Base-by-base conservation (phyloP, 2,329 filamentous ascomycete genomes). In the Sarocladium strictum region DNA sequence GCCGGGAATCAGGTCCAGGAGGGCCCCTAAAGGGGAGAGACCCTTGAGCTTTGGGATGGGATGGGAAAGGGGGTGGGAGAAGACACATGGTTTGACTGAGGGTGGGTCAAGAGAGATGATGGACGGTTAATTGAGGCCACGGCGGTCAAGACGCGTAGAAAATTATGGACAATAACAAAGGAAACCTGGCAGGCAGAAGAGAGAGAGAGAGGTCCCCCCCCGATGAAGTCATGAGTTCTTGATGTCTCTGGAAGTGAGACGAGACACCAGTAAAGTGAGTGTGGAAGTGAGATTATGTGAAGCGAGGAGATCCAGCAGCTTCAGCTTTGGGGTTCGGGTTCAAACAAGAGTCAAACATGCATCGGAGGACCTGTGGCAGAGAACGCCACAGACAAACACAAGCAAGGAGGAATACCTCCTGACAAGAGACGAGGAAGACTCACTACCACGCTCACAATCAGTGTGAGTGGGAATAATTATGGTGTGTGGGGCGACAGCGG, bases 51-150 rank as follows among this genome's bases (percentile, higher is more conserved):
- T 29, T 51, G 26, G 43, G n/a, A 5, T n/a, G n/a, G n/a, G n/a
- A n/a, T n/a, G n/a, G 24, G 40, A 21, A 43, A 43, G 21, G 21
- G n/a, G 40, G 40, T 43, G 40, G 23, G 43, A 47, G 43, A 12
- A 47, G 43, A 47, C 43, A 27, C 43, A 47, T 47, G 43, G 47
- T 35, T 51, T 51, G 47, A 23, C 12, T n/a, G 80, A 84, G 50
- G 81, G 75, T 32, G 27, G 47, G 23, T n/a, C n/a, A n/a, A n/a
- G n/a, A 19, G 29, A 51, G 33, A 29, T 50, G 43, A 50, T 49
- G 53, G 32, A 21, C 41, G 53, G 43, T 14, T 32, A 32, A 51
- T 57, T 67, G 29, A 71, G 65, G 56, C 64, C 68, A 15, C 59
- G 55, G 59, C 62, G 61, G 47, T 51, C 47, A 51, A 51, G 47